A percentile compares a stretch with the other conserved stretches of the same genome.
Evolutionary conservation across 2,329 filamentous ascomycete species (phyloP).

Genomic region (Trichophyton verrucosum): DNA sequence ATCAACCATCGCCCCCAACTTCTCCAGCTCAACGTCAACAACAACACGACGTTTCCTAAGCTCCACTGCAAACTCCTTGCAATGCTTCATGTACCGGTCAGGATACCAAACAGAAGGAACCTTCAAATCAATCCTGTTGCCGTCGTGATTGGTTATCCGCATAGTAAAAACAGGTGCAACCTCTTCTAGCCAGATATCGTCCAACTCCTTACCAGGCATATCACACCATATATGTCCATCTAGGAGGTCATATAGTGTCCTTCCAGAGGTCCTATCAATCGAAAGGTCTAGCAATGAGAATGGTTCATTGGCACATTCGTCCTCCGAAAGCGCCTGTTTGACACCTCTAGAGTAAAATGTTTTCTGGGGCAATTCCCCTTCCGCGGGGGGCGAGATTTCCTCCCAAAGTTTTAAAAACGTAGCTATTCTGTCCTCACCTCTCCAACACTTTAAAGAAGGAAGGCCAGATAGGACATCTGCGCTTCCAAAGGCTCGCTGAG

Average conservation of each 20-base stretch:
- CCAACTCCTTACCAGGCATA: conserved; percentile 26
- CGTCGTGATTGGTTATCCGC: conserved; percentile 24
- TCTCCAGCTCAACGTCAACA: conserved; percentile 22
- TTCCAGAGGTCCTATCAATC: conserved; percentile 28
- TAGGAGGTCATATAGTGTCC: conserved; percentile 43
- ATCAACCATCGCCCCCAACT: conserved; percentile 22
- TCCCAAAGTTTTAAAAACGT: conserved; percentile 42
- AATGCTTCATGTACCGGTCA: conserved; percentile 47
- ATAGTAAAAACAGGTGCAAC: conserved; percentile 46
- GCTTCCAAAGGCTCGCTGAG: conserved; percentile 47
- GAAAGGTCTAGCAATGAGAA: conserved; percentile 30
- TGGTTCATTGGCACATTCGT: conserved; percentile 23
- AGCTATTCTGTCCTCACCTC: conserved; percentile 27
- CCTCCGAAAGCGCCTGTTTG: conserved; percentile 23
- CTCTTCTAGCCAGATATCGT: conserved; percentile 37
- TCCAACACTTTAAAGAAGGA: conserved; percentile 3
- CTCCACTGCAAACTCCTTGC: conserved; percentile 35
- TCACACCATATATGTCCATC: conserved; percentile 41
- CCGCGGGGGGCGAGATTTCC: conserved; percentile 32
- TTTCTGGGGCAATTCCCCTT: conserved; percentile 31
- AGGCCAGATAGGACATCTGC: conserved; percentile 35
- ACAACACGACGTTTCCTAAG: conserved; percentile 33
- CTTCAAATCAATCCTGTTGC: conserved; percentile 31
- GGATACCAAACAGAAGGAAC: conserved; percentile 45
- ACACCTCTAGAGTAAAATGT: conserved; percentile 37